phyloP scores from a whole-genome alignment of 192 early-diverging fungal species.

The Entomortierella lignicola region DNA sequence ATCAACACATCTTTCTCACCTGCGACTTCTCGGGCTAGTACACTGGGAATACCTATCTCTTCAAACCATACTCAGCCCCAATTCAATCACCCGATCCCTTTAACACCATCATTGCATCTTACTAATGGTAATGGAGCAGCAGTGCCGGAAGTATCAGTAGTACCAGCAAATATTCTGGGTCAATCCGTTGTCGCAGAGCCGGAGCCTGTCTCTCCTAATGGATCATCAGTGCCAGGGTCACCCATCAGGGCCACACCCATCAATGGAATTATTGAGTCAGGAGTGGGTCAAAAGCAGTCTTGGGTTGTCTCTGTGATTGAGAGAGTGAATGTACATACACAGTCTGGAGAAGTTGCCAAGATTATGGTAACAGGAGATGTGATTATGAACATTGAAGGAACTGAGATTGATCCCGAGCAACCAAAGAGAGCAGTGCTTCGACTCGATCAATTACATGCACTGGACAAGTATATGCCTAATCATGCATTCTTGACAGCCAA shows the following conservation, averaged over 20 bases:
- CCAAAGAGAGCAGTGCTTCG: constrained; percentile 47
- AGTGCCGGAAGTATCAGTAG: neutral
- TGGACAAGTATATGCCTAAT: constrained; percentile 55
- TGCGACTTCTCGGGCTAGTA: constrained; percentile 24
- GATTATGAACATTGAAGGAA: constrained; percentile 42
- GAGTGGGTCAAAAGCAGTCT: constrained; percentile 11
- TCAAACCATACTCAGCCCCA: constrained; percentile 19
- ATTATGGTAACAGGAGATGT: constrained; percentile 63
- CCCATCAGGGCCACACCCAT: constrained; percentile 12
- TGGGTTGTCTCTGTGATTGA: constrained; percentile 58
- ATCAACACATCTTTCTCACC: constrained; percentile 30
- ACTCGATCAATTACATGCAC: constrained; percentile 32
- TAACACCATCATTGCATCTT: constrained; percentile 11
- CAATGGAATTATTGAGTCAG: neutral
- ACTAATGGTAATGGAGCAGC: constrained; percentile 10
- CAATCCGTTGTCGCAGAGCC: constrained; percentile 9
- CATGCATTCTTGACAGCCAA: constrained; percentile 40
- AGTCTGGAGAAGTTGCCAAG: constrained; percentile 56
- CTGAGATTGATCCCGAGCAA: neutral
- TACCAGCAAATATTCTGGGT: constrained; percentile 1
- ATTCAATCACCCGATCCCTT: constrained; percentile 14
- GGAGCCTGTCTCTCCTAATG: constrained; percentile 9
- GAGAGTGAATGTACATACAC: constrained; percentile 56
- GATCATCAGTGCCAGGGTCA: constrained; percentile 23
- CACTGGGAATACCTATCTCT: constrained; percentile 22